phyloP scores from a whole-genome alignment of 2,329 filamentous ascomycete genomes.

The Aspergillus novoparasiticus region DNA sequence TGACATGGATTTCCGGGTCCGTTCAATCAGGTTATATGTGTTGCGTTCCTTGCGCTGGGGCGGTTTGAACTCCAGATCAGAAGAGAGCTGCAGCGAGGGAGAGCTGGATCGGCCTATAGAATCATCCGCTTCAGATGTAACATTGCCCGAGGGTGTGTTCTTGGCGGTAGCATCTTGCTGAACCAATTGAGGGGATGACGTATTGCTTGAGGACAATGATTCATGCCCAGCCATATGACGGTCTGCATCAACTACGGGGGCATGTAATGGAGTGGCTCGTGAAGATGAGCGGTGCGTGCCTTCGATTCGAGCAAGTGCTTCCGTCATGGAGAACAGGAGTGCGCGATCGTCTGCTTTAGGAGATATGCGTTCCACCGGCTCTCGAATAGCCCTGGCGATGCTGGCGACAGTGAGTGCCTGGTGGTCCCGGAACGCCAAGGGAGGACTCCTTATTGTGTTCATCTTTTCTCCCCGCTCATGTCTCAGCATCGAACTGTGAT shows the following conservation, averaged over 20 bases:
- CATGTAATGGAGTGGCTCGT: conserved; percentile 4
- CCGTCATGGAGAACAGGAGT: conserved; percentile 38
- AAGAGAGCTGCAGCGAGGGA: conserved; percentile 8
- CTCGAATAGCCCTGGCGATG: conserved; percentile 37
- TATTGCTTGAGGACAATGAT: not conserved
- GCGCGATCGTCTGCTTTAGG: conserved; percentile 33
- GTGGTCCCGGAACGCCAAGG: conserved; percentile 39
- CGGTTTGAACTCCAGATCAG: conserved; percentile 10
- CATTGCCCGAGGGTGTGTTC: not conserved
- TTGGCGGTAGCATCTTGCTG: not conserved
- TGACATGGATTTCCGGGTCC: conserved; percentile 80
- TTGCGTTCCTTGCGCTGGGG: conserved; percentile 15
- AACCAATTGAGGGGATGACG: not conserved
- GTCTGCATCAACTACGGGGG: not conserved
- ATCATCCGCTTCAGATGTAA: not conserved
- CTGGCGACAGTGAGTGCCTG: conserved; percentile 42
- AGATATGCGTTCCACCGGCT: conserved; percentile 26
- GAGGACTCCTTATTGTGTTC: conserved; percentile 15
- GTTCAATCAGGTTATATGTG: conserved; percentile 65
- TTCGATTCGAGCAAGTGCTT: conserved; percentile 34
- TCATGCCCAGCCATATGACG: not conserved
- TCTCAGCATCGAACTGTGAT: conserved; percentile 49
- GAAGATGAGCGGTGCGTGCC: conserved; percentile 20
- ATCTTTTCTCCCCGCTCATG: conserved; percentile 14
- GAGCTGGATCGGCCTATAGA: not conserved